Percentiles rank a stretch among this genome's conserved stretches.
Evolutionary conservation across 2,329 filamentous ascomycete genomes (phyloP).

Genomic region (Penicillium glabrum): DNA sequence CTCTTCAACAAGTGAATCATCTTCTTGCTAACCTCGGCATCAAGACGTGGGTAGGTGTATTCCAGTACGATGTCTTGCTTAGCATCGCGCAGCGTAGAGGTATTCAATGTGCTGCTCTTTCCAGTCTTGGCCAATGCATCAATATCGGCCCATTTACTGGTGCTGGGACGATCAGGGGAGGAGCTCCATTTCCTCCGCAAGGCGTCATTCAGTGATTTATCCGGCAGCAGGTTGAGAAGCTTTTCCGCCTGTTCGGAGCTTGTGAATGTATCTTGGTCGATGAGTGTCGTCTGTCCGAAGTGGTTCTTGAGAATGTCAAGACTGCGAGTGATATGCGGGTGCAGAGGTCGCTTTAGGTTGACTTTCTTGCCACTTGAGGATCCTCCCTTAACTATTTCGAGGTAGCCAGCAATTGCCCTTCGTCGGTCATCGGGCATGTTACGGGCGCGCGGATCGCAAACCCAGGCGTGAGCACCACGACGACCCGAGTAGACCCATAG

Average conservation of each 20-base stretch:
- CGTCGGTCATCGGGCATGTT: slow-evolving; percentile 82
- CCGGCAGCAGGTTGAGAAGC: slow-evolving; percentile 81
- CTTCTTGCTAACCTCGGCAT: slow-evolving; percentile 97
- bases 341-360: slow-evolving; percentile 78
- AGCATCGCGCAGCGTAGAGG: slow-evolving; percentile 73
- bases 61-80: slow-evolving; percentile 96
- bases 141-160: slow-evolving; percentile 91
- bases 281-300: slow-evolving; percentile 80
- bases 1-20: slow-evolving; percentile 97
- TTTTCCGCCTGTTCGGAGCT: slow-evolving; percentile 69
- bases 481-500: slow-evolving; percentile 98
- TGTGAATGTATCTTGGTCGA: slow-evolving; percentile 82
- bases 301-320: slow-evolving; percentile 79
- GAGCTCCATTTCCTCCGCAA: slow-evolving; percentile 90
- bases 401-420: slow-evolving; percentile 80
- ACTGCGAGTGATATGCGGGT: slow-evolving; percentile 85
- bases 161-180: slow-evolving; percentile 71
- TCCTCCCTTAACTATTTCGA: slow-evolving; percentile 86
- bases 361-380: slow-evolving; percentile 84
- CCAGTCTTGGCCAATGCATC: slow-evolving; percentile 78
- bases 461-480: slow-evolving; percentile 96
- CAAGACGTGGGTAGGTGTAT: slow-evolving; percentile 95
- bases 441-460: slow-evolving; percentile 86
- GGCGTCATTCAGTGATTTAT: slow-evolving; percentile 72
- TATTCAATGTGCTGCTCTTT: slow-evolving; percentile 69